Base-by-base conservation (phyloP, 768 basidiomycete species). In the Fibroporia radiculosa region DNA sequence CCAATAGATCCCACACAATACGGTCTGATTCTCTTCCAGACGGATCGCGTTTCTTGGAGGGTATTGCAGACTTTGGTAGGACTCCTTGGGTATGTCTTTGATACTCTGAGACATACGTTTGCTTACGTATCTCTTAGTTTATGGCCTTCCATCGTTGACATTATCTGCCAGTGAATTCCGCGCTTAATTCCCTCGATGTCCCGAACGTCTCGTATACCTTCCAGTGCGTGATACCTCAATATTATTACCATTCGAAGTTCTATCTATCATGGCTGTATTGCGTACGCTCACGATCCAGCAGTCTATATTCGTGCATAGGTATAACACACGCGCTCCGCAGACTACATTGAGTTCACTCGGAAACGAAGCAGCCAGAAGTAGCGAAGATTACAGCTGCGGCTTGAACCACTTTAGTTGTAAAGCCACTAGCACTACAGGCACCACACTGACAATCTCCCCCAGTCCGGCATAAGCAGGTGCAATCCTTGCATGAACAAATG, bases 11-110 rank as follows among this genome's bases (percentile, higher is more conserved):
- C 20, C 25, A 11, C 8, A 6, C 11, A 12, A 7, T 13, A 10
- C 7, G 7, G 31, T 34, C 18, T 24, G 10, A 12, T 12, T 34
- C 6, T 23, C 11, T n/a, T 42, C 8, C 41, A 68, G 66, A 22
- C 71, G 71, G 71, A 54, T 72, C 19, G 70, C 71, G 10, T 70
- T 71, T 40, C 42, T 71, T 13, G 65, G 67, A 49, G 71, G 64
- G 2, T 68, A 41, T 61, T 73, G 34, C 67, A 69, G 44, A 60
- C 62, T n/a, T 55, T 69, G 5, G 52, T 72, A 13, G 63, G 63
- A 12, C 53, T 71, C 43, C 61, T 72, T 23, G 68, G 63, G 70
- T 72, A 44, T 32, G 63, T 56, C 32, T 6, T 34, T 25, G 4
- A 13, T 3, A 12, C 42, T 10, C 19, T 5, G 20, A 8, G 3